Evolutionary conservation across 257 asterid species (phyloP).

Genomic region (Nicotiana noctiflora): DNA sequence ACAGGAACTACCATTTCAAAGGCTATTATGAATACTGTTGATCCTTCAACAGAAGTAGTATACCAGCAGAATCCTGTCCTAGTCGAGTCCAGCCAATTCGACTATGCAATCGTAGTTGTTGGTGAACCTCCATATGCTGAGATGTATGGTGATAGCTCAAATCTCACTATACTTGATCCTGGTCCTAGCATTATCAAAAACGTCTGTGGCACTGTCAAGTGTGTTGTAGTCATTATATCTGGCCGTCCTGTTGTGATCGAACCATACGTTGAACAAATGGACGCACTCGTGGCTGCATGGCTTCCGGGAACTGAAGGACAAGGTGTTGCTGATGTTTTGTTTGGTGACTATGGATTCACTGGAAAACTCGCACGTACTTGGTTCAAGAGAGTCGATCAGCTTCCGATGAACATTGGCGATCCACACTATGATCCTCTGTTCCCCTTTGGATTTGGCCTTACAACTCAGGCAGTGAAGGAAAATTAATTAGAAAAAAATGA

Average conservation of each 20-base stretch:
- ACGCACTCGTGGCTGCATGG: conserved; percentile 44
- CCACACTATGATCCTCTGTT: conserved; percentile 42
- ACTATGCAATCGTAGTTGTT: conserved; percentile 42
- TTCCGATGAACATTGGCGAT: conserved; percentile 49
- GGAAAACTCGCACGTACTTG: conserved; percentile 40
- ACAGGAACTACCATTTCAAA: conserved; percentile 42
- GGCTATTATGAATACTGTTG: conserved; percentile 31
- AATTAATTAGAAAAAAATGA: not conserved
- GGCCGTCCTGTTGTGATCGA: conserved; percentile 41
- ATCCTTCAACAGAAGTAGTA: conserved; percentile 30
- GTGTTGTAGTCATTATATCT: conserved; percentile 33
- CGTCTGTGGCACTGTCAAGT: conserved; percentile 30
- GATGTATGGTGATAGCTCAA: conserved; percentile 31
- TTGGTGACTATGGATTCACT: conserved; percentile 39
- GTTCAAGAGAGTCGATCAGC: conserved; percentile 43
- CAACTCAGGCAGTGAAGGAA: conserved; percentile 14
- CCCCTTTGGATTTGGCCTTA: conserved; percentile 41
- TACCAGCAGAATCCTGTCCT: conserved; percentile 33
- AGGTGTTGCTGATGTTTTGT: conserved; percentile 39
- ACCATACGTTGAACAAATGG: conserved; percentile 28
- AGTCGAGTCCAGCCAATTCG: conserved; percentile 19
- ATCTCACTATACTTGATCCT: conserved; percentile 35
- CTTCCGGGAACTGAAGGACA: conserved; percentile 50
- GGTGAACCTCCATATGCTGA: conserved; percentile 52
- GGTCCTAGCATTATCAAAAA: conserved; percentile 29